These are phyloP conservation scores for Spongospora subterranea DNA, from an alignment of 208 protist species.

Conservation along the genomic window DNA sequence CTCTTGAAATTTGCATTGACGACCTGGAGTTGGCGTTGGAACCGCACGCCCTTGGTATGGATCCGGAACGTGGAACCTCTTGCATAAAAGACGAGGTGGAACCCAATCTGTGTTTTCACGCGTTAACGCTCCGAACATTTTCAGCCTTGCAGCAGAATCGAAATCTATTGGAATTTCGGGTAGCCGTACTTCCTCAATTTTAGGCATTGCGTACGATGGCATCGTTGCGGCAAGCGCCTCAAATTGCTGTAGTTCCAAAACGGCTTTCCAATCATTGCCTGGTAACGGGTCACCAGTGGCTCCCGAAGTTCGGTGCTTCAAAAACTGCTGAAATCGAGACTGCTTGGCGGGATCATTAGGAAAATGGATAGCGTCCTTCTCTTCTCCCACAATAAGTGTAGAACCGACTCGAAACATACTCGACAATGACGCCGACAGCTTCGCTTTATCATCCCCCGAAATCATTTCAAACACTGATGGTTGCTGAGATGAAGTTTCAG, in stretches of 20 bases:
- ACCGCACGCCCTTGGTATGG: constrained; percentile 32
- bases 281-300: not conserved
- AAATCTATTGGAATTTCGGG: not conserved
- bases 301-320: not conserved
- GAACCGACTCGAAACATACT: constrained; percentile 44
- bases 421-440: not conserved
- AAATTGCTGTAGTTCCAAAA: constrained; percentile 19
- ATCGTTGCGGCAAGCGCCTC: not conserved
- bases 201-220: not conserved
- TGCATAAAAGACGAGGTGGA: constrained; percentile 5
- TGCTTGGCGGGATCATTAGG: constrained; percentile 41
- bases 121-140: constrained; percentile 31
- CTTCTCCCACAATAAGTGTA: not conserved
- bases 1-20: not conserved
- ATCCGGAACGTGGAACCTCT: constrained; percentile 37
- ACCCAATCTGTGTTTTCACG: not conserved
- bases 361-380: not conserved
- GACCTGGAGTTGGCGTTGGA: not conserved
- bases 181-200: not conserved
- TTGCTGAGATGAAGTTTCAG: not conserved
- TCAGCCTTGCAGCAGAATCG: not conserved
- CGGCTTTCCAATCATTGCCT: not conserved
- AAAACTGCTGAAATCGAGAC: constrained; percentile 23
- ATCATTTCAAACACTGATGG: constrained; percentile 17
- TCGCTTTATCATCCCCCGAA: not conserved